A percentile compares a stretch with the other conserved stretches of the same genome.
Conservation (phyloP, 148 eudicot genomes). For the Chenopodium suecicum region DNA sequence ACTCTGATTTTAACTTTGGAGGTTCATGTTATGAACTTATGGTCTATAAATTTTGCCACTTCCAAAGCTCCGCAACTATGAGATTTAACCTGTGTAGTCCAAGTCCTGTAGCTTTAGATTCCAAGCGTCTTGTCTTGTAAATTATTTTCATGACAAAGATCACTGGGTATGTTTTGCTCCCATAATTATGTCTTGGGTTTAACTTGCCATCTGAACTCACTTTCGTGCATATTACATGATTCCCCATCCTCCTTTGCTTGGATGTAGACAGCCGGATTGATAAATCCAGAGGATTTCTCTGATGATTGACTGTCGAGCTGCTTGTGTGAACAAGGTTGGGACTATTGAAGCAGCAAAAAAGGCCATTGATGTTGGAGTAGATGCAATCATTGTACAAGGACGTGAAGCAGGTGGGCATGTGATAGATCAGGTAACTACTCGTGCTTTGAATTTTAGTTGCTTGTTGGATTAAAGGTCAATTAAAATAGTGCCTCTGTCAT, state of each 20-base stretch:
- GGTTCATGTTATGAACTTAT: not conserved
- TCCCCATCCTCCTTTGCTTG: not conserved
- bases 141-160: not conserved
- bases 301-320: conserved; percentile 8
- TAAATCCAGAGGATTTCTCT: not conserved
- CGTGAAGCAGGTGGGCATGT: conserved; percentile 96
- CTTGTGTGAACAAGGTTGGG: conserved; percentile 55
- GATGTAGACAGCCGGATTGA: not conserved
- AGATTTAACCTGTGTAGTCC: not conserved
- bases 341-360: conserved; percentile 66
- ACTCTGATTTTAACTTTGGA: not conserved
- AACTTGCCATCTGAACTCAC: not conserved
- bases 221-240: not conserved
- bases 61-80: not conserved
- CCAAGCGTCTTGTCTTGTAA: not conserved
- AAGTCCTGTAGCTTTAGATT: not conserved
- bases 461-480: not conserved
- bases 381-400: conserved; percentile 92
- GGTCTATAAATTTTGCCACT: not conserved
- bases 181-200: not conserved
- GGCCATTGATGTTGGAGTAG: conserved; percentile 69
- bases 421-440: conserved; percentile 66
- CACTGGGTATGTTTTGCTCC: not conserved
- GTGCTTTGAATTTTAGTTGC: not conserved
- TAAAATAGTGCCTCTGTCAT: not conserved